phyloP scores from a whole-genome alignment of 495 filamentous ascomycete genomes.

The Immersiella caudata region DNA sequence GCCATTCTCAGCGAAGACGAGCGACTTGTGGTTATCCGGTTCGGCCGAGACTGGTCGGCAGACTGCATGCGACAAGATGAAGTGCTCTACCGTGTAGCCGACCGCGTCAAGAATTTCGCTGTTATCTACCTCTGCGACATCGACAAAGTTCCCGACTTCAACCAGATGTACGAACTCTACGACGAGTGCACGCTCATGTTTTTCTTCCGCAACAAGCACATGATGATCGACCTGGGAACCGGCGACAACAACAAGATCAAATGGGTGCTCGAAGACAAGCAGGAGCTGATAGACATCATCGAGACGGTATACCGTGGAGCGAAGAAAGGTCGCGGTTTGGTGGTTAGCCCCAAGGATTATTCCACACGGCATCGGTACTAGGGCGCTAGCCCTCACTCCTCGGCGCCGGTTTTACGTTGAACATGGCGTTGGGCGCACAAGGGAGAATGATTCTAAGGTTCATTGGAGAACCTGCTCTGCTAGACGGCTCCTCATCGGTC shows the following conservation, averaged over 20 bases:
- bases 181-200: constrained; percentile 70
- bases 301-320: constrained; percentile 97
- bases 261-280: constrained; percentile 97
- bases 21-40: constrained; percentile 92
- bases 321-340: constrained; percentile 93
- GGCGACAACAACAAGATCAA: constrained; percentile 97
- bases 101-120: constrained; percentile 85
- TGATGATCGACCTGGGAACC: constrained; percentile 98
- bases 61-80: constrained; percentile 92
- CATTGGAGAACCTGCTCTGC: too few species aligned
- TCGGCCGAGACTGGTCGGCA: constrained; percentile 78
- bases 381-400: neutral
- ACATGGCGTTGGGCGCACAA: neutral
- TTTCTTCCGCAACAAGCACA: constrained; percentile 98
- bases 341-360: constrained; percentile 95
- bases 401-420: neutral
- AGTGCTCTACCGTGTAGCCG: constrained; percentile 87
- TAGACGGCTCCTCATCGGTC: neutral
- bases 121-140: constrained; percentile 97
- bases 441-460: neutral
- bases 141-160: constrained; percentile 96
- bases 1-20: constrained; percentile 69
- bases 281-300: constrained; percentile 97
- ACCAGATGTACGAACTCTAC: constrained; percentile 86
- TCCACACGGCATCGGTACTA: constrained; percentile 83